Base-by-base conservation (phyloP, 129 eudicot genomes). In the Gnaphalium uliginosum region DNA sequence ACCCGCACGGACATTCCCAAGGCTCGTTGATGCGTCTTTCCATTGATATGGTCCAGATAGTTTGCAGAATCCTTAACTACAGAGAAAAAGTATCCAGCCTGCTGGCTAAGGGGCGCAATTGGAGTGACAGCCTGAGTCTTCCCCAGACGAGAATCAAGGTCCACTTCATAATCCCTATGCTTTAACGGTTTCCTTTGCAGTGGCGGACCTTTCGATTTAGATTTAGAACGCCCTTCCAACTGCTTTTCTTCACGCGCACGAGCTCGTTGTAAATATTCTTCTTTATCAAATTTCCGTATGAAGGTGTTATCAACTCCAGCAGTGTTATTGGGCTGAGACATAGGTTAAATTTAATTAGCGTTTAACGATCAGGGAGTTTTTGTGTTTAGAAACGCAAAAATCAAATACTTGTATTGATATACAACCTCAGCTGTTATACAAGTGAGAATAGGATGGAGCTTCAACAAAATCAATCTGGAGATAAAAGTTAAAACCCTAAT, bases 21-120 rank as follows among this genome's bases (percentile, higher is more conserved):
- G 58, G 97, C 98, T 83, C 98, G 86, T 94, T 94, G 98, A 94
- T 94, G 98, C 75, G 90, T 94, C 85, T 94, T 94, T 43, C 98
- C 98, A 90, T 94, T 94, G 69, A 94, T 94, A 75, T 94, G 98
- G 78, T 94, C 98, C 88, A 94, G 81, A 84, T 90, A 94, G 81
- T 94, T 94, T 66, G 98, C 98, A 50, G 98, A 94, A 83, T 94
- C 98, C 81, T 94, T 94, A 50, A 94, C 98, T 53, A 94, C 98
- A 81, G 98, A 84, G 85, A 97, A 94, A 76, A 46, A 90, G 82
- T 94, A 94, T 71, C 98, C 98, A 83, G 98, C 98, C 98, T 94
- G 93, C 90, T 27, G 30, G 2, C 30, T 2, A 27, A 27, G 30
- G 2, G 30, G 30, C 30, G 30, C 30, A 27, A 27, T 27, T 27